phyloP scores from a whole-genome alignment of 2,329 filamentous ascomycete genomes.

The Sporothrix humicola region DNA sequence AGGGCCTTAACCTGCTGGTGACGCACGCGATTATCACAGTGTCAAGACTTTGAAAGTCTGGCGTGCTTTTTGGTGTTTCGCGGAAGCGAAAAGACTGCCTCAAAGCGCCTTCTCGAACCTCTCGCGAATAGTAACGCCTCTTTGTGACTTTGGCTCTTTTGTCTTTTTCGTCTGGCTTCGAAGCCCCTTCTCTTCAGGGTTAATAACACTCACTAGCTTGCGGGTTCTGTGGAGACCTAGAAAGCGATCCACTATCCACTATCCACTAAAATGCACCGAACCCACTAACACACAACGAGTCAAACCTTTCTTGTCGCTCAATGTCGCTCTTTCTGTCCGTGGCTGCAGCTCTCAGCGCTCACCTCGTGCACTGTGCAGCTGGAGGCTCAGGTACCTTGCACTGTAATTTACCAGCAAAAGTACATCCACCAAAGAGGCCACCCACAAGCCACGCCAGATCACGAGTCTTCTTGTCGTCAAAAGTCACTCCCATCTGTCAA shows the following conservation, averaged over 20 bases:
- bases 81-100: not conserved
- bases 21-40: too few relatives aligned
- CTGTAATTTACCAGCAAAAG: too few relatives aligned
- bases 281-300: not conserved
- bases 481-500: not conserved
- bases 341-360: constrained; percentile 20
- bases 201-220: not conserved
- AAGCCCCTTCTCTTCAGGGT: not conserved
- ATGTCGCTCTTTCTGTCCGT: not conserved
- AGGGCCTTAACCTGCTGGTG: not conserved
- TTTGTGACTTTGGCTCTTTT: too few relatives aligned
- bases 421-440: constrained; percentile 17
- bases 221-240: constrained; percentile 20
- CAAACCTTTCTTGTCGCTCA: not conserved
- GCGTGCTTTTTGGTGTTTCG: not conserved
- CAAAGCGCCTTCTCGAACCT: too few relatives aligned
- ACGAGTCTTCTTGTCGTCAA: not conserved
- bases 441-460: not conserved
- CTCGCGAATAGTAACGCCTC: too few relatives aligned
- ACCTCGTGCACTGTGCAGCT: constrained; percentile 25
- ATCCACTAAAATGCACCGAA: not conserved
- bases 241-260: too few relatives aligned
- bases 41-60: not conserved
- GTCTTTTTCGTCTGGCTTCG: too few relatives aligned
- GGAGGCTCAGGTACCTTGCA: not conserved